These are phyloP conservation scores for Scleroderma citrinum DNA, from an alignment of 768 basidiomycete species.

Conservation along the genomic window DNA sequence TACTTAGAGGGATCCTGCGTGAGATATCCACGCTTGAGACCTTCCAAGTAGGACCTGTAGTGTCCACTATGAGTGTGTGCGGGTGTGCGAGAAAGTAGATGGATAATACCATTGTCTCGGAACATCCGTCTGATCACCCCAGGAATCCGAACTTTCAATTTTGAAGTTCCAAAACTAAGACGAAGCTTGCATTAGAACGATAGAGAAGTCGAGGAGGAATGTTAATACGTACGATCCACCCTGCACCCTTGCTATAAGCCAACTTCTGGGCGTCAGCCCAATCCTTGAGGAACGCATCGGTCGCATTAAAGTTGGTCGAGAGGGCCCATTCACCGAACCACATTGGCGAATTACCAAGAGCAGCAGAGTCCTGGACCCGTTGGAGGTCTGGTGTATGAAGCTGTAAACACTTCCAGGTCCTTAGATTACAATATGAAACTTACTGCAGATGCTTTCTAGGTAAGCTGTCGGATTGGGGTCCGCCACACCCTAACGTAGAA, in stretches of 20 bases:
- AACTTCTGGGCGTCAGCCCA: constrained; percentile 79
- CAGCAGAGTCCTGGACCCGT: constrained; percentile 45
- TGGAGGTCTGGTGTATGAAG: constrained; percentile 43
- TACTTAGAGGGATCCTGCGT: constrained; percentile 52
- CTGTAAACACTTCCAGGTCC: not conserved
- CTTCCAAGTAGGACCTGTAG: constrained; percentile 61
- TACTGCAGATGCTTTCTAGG: constrained; percentile 64
- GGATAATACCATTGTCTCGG: not conserved
- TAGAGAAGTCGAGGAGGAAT: not conserved
- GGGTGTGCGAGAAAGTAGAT: too few relatives aligned
- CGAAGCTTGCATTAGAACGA: not conserved
- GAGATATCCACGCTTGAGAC: constrained; percentile 49
- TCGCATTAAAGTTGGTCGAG: constrained; percentile 59
- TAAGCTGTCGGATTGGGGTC: constrained; percentile 60
- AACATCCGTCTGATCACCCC: not conserved
- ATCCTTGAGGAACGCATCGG: constrained; percentile 51
- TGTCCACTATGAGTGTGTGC: not conserved
- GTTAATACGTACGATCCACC: constrained; percentile 54
- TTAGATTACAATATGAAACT: constrained; percentile 15
- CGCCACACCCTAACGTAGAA: constrained; percentile 54
- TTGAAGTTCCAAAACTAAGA: constrained; percentile 70
- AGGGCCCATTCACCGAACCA: constrained; percentile 61
- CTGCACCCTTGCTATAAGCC: constrained; percentile 51
- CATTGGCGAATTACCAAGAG: constrained; percentile 40
- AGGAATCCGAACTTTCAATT: constrained; percentile 48